Evolutionary conservation across 2,329 filamentous ascomycete genomes (phyloP).

Genomic region (Diaporthe amygdali): DNA sequence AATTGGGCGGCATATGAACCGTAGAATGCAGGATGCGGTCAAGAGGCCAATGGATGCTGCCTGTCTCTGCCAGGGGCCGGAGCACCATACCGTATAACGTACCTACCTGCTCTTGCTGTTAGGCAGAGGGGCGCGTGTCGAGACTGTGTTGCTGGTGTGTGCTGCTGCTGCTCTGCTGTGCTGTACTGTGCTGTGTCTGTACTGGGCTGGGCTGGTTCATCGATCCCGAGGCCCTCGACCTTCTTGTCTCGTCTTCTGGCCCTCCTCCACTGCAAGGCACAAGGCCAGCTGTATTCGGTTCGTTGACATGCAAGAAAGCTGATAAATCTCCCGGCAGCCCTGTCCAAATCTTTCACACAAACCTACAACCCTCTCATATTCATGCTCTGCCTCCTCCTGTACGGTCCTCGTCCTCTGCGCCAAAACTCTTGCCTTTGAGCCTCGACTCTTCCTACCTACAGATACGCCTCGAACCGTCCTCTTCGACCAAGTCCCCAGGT

Average conservation of each 20-base stretch:
- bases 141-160: background rate
- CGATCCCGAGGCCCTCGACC: background rate
- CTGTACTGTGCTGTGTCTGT: no score
- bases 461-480: background rate
- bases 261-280: conserved; percentile 1
- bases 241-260: conserved; percentile 9
- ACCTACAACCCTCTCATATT: background rate
- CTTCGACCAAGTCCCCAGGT: background rate
- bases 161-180: no score
- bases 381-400: background rate
- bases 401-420: background rate
- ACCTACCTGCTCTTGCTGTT: background rate
- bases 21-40: conserved; percentile 25
- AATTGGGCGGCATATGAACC: conserved; percentile 16
- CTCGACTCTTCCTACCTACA: background rate
- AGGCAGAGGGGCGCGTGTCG: conserved; percentile 4
- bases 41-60: conserved; percentile 23
- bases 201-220: background rate
- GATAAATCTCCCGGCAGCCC: conserved; percentile 19
- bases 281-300: conserved; percentile 10
- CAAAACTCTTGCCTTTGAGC: background rate
- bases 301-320: conserved; percentile 10
- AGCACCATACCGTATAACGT: background rate
- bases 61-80: conserved; percentile 15
- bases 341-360: background rate